phyloP scores from a whole-genome alignment of 164 flowering plant species.

The Annona cherimola region DNA sequence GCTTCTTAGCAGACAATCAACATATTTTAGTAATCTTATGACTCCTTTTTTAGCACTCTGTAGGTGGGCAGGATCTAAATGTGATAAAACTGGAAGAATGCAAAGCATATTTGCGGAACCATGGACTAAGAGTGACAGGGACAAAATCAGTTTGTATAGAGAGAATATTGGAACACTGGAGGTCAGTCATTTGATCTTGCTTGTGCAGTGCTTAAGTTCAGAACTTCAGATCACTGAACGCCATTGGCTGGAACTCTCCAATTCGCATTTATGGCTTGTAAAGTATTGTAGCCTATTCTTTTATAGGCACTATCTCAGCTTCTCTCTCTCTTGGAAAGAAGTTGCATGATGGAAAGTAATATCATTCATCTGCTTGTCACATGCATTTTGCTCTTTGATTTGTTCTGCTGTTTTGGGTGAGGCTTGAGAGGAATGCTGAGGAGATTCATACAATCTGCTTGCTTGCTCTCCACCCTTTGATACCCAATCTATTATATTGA shows the following conservation, averaged over 20 bases:
- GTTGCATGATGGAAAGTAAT: not conserved
- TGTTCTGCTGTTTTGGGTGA: not conserved
- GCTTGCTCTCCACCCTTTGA: not conserved
- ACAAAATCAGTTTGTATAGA: conserved; percentile 40
- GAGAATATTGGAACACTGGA: conserved; percentile 57
- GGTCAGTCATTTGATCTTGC: conserved; percentile 26
- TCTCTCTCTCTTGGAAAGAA: not conserved
- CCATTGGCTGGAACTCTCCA: not conserved
- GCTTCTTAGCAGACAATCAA: not conserved
- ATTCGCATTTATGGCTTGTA: too few species aligned
- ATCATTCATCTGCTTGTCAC: not conserved
- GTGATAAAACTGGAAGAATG: conserved; percentile 32
- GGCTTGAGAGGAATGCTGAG: not conserved
- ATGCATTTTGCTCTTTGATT: not conserved
- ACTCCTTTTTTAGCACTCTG: not conserved
- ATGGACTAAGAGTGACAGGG: conserved; percentile 50
- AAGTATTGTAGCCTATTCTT: not conserved
- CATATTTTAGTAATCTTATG: not conserved
- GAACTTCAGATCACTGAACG: not conserved
- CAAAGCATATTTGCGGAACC: conserved; percentile 49
- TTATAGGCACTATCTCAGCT: not conserved
- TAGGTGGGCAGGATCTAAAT: conserved; percentile 21
- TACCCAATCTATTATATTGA: not conserved
- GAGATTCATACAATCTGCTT: not conserved
- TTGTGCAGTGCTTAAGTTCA: not conserved